These are phyloP conservation scores for Recurvomyces mirabilis DNA, from an alignment of 495 filamentous ascomycete genomes.

Conservation along the genomic window DNA sequence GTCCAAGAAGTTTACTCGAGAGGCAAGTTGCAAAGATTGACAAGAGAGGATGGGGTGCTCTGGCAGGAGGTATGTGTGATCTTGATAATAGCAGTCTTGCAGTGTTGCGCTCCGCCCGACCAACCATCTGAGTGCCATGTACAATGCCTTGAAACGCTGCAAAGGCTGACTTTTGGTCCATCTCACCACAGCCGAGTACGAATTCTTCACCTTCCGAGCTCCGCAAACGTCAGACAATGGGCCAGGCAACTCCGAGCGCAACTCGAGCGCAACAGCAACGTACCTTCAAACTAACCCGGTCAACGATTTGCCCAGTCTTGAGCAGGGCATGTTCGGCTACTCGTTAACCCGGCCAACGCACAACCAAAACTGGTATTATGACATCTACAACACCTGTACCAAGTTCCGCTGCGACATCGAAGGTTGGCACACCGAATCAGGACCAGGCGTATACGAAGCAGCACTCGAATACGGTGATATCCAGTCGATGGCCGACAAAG, in stretches of 20 bases:
- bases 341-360: constrained; percentile 83
- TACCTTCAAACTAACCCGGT: constrained; percentile 66
- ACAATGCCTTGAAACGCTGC: too few species aligned
- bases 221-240: constrained; percentile 36
- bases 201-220: constrained; percentile 87
- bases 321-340: constrained; percentile 98
- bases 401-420: constrained; percentile 77
- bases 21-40: constrained; percentile 54
- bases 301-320: constrained; percentile 60
- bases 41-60: constrained; percentile 58
- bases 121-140: too few species aligned
- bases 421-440: constrained; percentile 95
- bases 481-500: constrained; percentile 78
- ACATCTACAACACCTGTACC: constrained; percentile 72
- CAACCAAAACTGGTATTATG: constrained; percentile 91
- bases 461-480: constrained; percentile 81
- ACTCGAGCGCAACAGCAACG: constrained; percentile 57
- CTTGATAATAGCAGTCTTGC: not conserved
- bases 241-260: constrained; percentile 38
- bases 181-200: constrained; percentile 68
- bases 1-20: constrained; percentile 67
- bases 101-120: too few species aligned
- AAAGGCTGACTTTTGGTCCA: constrained; percentile 7
- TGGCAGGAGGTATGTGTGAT: constrained; percentile 72
- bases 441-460: constrained; percentile 92